These are phyloP conservation scores for Penicillium sp. DNA, from an alignment of 2,329 filamentous ascomycete genomes.

Conservation along the genomic window DNA sequence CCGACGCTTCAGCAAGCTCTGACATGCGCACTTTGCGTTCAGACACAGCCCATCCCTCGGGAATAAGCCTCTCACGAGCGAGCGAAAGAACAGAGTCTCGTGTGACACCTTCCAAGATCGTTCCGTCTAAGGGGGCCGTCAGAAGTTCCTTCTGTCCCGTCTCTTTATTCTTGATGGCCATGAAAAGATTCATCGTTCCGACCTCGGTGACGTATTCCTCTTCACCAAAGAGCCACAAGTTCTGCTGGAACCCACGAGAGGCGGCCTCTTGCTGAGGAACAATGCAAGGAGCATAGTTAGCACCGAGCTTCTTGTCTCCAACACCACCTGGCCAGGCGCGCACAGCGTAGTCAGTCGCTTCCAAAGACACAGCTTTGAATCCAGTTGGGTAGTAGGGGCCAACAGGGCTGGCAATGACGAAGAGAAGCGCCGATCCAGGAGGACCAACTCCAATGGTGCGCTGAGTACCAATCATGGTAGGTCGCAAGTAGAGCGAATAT, in stretches of 20 bases:
- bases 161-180: slow-evolving; percentile 76
- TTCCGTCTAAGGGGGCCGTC: slow-evolving; percentile 94
- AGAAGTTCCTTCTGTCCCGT: slow-evolving; percentile 88
- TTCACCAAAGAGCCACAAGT: slow-evolving; percentile 94
- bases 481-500: slow-evolving; percentile 92
- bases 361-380: slow-evolving; percentile 93
- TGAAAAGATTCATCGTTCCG: slow-evolving; percentile 98
- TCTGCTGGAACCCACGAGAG: slow-evolving; percentile 91
- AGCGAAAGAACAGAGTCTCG: slow-evolving; percentile 85
- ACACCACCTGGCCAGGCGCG: slow-evolving; percentile 97
- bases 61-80: slow-evolving; percentile 74
- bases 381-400: slow-evolving; percentile 97
- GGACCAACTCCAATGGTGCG: slow-evolving; percentile 86
- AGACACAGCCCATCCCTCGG: slow-evolving; percentile 80
- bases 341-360: slow-evolving; percentile 94
- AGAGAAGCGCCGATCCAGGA: slow-evolving; percentile 88
- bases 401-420: slow-evolving; percentile 92
- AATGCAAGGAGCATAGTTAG: slow-evolving; percentile 99
- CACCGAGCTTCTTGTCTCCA: slow-evolving; percentile 96
- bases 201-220: slow-evolving; percentile 97
- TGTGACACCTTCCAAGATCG: slow-evolving; percentile 92
- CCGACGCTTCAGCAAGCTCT: slow-evolving; percentile 74
- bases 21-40: slow-evolving; percentile 93
- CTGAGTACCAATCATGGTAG: slow-evolving; percentile 96
- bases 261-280: slow-evolving; percentile 92